Percentiles rank a stretch among this genome's conserved stretches.
Conservation (phyloP, 805 yeast species). For the Grigorovia jiainica region DNA sequence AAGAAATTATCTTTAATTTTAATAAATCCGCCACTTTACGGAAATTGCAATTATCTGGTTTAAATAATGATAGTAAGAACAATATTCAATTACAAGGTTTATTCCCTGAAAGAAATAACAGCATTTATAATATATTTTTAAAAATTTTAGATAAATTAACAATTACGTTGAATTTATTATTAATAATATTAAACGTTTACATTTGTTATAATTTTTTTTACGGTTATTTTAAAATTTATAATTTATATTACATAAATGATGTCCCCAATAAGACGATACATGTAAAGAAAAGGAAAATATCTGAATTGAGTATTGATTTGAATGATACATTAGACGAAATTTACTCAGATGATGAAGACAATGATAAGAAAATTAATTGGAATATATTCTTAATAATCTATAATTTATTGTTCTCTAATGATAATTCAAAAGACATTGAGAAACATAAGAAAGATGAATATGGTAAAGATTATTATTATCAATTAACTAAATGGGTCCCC, state of each 20-base stretch:
- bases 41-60: no score
- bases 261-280: neutral
- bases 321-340: slow-evolving; percentile 12
- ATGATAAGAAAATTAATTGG: slow-evolving; percentile 12
- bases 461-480: slow-evolving; percentile 38
- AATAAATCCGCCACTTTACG: slow-evolving; percentile 18
- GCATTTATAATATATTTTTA: slow-evolving; percentile 5
- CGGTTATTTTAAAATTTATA: slow-evolving; percentile 15
- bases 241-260: slow-evolving; percentile 10
- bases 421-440: slow-evolving; percentile 1
- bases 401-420: slow-evolving; percentile 9
- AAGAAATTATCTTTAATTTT: slow-evolving; percentile 17
- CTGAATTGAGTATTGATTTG: neutral
- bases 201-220: slow-evolving; percentile 15
- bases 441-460: no score
- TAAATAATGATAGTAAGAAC: slow-evolving; percentile 12
- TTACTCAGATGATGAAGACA: slow-evolving; percentile 13
- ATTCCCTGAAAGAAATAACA: neutral
- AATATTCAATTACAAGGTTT: neutral
- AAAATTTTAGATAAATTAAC: slow-evolving; percentile 10
- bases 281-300: neutral
- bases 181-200: slow-evolving; percentile 6
- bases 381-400: slow-evolving; percentile 19
- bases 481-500: slow-evolving; percentile 59
- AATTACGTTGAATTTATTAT: neutral